These are phyloP conservation scores for Dovyalis caffra DNA, from an alignment of 345 rosid species.

Conservation along the genomic window DNA sequence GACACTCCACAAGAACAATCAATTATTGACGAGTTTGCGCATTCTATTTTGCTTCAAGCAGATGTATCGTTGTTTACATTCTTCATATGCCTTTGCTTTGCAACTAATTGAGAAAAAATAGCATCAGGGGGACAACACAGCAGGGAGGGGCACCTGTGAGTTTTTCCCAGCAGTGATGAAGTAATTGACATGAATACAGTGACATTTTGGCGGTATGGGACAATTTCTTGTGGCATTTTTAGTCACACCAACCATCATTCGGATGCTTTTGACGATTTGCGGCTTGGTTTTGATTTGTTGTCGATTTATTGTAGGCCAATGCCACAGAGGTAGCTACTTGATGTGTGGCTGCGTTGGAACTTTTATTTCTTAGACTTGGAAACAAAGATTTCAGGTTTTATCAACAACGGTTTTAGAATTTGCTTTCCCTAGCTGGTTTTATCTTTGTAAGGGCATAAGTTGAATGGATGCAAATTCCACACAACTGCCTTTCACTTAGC, in stretches of 20 bases:
- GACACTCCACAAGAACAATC: conserved; percentile 16
- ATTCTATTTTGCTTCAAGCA: conserved; percentile 1
- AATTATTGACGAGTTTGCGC: background rate
- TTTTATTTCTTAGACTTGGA: background rate
- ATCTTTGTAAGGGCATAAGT: too few relatives aligned
- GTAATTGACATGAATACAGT: background rate
- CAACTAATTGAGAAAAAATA: too few relatives aligned
- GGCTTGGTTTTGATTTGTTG: too few relatives aligned
- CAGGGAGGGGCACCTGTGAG: background rate
- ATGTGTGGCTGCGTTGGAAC: background rate
- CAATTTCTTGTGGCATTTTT: too few relatives aligned
- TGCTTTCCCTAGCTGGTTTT: too few relatives aligned
- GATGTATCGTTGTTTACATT: background rate
- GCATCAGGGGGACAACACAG: background rate
- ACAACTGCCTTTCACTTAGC: too few relatives aligned
- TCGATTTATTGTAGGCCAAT: too few relatives aligned
- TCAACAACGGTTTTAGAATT: background rate
- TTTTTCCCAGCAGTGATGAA: background rate
- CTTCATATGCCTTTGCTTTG: too few relatives aligned
- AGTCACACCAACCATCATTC: too few relatives aligned
- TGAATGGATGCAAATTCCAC: too few relatives aligned
- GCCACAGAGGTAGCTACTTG: background rate
- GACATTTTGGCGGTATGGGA: background rate
- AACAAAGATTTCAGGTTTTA: background rate
- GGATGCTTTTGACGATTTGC: too few relatives aligned